Base-by-base conservation (phyloP, 345 rosid genomes). In the Linum tenue region DNA sequence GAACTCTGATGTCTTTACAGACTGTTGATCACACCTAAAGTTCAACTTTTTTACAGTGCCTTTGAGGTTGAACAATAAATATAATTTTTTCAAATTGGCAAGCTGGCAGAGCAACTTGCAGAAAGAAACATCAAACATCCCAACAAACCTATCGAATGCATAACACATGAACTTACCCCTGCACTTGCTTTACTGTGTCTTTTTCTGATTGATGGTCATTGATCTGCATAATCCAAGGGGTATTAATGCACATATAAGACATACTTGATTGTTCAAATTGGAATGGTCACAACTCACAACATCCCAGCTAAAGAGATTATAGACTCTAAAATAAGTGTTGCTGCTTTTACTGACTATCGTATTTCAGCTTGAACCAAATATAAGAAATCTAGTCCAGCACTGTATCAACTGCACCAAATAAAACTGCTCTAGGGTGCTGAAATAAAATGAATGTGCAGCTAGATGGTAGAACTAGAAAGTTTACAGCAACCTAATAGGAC, bases 201-300 rank as follows among this genome's bases (percentile, higher is more conserved):
- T 60, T 42, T 16, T 9, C 50, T 9, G 39, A 43, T 63, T 58
- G 56, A 59, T 55, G 38, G 35, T 68, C 67, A 37, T 58, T 73
- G 68, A 67, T 64, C 76, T 73, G 68, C 76, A 63, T 17, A 50
- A 43, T 53, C 14, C n/a, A 62, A 37, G n/a, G 58, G 16, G 37
- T 22, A 22, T 22, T 22, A 22, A 22, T 22, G 31, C 31, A 22
- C 31, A 22, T 22, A 22, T 22, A 22, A 22, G 31, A 22, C 31
- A 22, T 22, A 22, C 31, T 22, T 22, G 31, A 22, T 22, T 22
- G 31, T 22, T 22, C 31, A 22, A 22, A 22, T 22, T 22, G 31
- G 31, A 22, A 22, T 22, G 31, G 31, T 22, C 31, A 22, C 31
- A 22, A 22, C 31, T 22, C 31, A 22, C 31, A 22, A 22, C 31